Conservation (phyloP, 495 filamentous ascomycete genomes). For the Xylaria cubensis region DNA sequence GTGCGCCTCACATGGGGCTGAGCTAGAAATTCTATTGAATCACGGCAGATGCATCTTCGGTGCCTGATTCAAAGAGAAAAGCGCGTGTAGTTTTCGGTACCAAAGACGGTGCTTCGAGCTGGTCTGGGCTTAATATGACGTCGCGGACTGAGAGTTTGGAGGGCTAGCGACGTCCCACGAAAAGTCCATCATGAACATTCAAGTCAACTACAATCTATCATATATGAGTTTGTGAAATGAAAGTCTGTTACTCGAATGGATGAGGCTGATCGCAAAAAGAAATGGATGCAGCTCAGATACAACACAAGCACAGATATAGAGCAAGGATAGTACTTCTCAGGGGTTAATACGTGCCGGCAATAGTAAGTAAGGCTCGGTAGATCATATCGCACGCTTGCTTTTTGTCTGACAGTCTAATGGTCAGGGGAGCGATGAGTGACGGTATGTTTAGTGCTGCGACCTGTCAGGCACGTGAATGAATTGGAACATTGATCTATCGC, state of each 20-base stretch:
- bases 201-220: background rate
- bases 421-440: background rate
- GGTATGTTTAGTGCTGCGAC: background rate
- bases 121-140: background rate
- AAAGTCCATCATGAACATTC: slow-evolving; percentile 1
- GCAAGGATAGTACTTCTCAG: slow-evolving; percentile 9
- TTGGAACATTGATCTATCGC: slow-evolving; percentile 12
- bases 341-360: slow-evolving; percentile 19
- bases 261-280: slow-evolving; percentile 26
- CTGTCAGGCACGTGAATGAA: slow-evolving; percentile 30
- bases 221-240: slow-evolving; percentile 20
- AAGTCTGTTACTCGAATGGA: slow-evolving; percentile 1
- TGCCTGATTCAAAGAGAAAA: slow-evolving; percentile 21
- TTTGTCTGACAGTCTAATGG: slow-evolving; percentile 13
- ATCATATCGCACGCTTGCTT: slow-evolving; percentile 8
- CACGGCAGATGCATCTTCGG: slow-evolving; percentile 15
- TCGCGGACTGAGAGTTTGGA: background rate
- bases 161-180: slow-evolving; percentile 12
- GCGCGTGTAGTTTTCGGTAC: slow-evolving; percentile 21
- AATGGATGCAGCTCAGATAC: background rate
- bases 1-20: slow-evolving; percentile 9
- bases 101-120: slow-evolving; percentile 25
- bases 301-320: background rate
- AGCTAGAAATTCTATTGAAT: slow-evolving; percentile 19
- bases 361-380: slow-evolving; percentile 22